Evolutionary conservation across 306 rosid genomes (phyloP).

Genomic region (Casuarina equisetifolia): DNA sequence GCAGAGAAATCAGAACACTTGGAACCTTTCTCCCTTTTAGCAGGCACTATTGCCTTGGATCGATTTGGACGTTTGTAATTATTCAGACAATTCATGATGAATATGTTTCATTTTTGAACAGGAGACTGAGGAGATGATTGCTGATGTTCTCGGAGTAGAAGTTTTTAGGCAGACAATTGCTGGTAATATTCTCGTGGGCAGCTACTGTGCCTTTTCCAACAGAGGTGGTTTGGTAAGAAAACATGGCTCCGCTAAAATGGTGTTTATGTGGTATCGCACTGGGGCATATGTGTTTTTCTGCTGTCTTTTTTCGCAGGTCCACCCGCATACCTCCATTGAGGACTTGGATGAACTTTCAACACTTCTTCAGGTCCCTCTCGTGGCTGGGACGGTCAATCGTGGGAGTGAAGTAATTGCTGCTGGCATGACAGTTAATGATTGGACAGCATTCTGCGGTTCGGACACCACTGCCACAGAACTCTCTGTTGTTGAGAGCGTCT

Average conservation of each 20-base stretch:
- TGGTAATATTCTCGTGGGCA: slow-evolving; percentile 88
- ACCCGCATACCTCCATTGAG: slow-evolving; percentile 89
- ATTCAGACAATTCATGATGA: slow-evolving; percentile 18
- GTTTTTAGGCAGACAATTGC: slow-evolving; percentile 96
- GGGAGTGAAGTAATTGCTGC: slow-evolving; percentile 91
- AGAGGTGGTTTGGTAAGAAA: slow-evolving; percentile 88
- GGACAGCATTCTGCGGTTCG: slow-evolving; percentile 94
- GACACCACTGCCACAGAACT: slow-evolving; percentile 96
- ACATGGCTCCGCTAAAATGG: neutral
- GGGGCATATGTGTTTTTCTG: neutral
- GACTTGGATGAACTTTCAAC: slow-evolving; percentile 94
- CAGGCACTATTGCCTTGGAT: neutral
- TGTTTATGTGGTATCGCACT: neutral
- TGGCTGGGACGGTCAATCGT: slow-evolving; percentile 85
- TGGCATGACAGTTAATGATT: slow-evolving; percentile 84
- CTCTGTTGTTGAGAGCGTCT: slow-evolving; percentile 82
- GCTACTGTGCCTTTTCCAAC: slow-evolving; percentile 82
- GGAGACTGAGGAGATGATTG: slow-evolving; percentile 94
- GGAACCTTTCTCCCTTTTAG: neutral
- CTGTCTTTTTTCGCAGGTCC: slow-evolving; percentile 60
- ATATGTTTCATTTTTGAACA: slow-evolving; percentile 32
- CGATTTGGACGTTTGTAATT: slow-evolving; percentile 6
- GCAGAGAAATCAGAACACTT: neutral
- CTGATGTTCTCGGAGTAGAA: slow-evolving; percentile 96
- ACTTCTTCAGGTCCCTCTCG: slow-evolving; percentile 93